Evolutionary conservation across 2,329 filamentous ascomycete genomes (phyloP).

Genomic region (Cucurbitaria berberidis): DNA sequence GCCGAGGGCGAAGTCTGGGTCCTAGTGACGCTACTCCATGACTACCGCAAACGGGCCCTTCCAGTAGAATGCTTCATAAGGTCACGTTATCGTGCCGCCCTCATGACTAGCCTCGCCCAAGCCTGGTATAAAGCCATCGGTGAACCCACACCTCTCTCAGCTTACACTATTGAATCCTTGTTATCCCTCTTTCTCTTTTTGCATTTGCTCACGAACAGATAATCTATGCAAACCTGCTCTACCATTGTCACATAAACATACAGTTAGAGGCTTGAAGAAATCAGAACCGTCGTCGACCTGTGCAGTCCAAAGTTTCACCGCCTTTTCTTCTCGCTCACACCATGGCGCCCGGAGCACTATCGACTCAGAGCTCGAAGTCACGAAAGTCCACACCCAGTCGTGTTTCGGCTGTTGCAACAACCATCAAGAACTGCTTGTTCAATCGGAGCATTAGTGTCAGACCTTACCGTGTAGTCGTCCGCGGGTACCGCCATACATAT

Average conservation of each 20-base stretch:
- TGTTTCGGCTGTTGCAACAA: neutral
- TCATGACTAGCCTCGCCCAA: conserved; percentile 10
- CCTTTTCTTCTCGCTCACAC: too few relatives aligned
- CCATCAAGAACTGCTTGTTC: neutral
- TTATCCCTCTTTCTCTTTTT: neutral
- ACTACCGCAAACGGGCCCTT: conserved; percentile 14
- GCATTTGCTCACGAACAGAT: neutral
- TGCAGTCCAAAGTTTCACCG: too few relatives aligned
- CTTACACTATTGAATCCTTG: neutral
- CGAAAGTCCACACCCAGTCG: neutral
- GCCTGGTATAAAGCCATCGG: conserved; percentile 15
- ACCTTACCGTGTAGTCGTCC: neutral
- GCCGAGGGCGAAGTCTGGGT: conserved; percentile 9
- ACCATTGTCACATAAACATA: neutral
- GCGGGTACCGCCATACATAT: neutral
- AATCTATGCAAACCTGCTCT: neutral
- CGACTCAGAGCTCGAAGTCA: neutral
- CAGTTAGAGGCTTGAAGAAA: neutral
- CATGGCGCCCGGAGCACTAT: conserved; percentile 8
- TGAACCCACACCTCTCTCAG: neutral
- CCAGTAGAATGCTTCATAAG: conserved; percentile 11
- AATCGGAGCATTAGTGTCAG: neutral
- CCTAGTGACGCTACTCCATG: conserved; percentile 11
- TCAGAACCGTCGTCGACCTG: neutral
- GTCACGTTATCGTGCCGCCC: conserved; percentile 6